phyloP scores from a whole-genome alignment of 179 eudicot species.

The Sideroxylon spinosum region DNA sequence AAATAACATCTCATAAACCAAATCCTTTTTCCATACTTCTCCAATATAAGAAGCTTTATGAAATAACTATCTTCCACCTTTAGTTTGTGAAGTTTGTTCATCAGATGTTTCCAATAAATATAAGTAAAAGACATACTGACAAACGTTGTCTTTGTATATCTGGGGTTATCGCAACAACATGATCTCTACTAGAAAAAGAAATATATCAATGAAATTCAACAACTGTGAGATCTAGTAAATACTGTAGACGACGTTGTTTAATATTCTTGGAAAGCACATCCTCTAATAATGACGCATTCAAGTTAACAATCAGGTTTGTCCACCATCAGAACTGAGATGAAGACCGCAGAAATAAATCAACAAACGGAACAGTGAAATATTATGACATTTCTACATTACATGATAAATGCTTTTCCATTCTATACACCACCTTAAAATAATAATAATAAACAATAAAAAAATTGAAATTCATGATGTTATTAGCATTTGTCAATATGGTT shows the following conservation, averaged over 20 bases:
- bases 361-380: neutral
- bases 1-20: neutral
- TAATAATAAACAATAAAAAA: neutral
- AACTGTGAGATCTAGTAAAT: neutral
- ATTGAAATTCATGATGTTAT: neutral
- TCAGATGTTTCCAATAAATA: neutral
- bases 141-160: neutral
- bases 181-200: neutral
- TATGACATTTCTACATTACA: neutral
- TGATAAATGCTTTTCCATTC: neutral
- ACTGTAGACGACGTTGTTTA: neutral
- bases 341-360: neutral
- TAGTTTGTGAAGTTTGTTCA: neutral
- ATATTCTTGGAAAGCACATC: neutral
- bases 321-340: neutral
- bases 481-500: neutral
- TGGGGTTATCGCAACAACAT: neutral
- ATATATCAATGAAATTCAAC: neutral
- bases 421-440: neutral
- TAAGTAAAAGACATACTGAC: neutral
- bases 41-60: neutral
- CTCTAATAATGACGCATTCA: neutral
- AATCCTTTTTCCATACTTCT: neutral
- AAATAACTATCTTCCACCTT: neutral
- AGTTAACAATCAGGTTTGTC: neutral